Evolutionary conservation across 192 early-diverging fungal species (phyloP).

Genomic region (Gamsiella multidivaricata): DNA sequence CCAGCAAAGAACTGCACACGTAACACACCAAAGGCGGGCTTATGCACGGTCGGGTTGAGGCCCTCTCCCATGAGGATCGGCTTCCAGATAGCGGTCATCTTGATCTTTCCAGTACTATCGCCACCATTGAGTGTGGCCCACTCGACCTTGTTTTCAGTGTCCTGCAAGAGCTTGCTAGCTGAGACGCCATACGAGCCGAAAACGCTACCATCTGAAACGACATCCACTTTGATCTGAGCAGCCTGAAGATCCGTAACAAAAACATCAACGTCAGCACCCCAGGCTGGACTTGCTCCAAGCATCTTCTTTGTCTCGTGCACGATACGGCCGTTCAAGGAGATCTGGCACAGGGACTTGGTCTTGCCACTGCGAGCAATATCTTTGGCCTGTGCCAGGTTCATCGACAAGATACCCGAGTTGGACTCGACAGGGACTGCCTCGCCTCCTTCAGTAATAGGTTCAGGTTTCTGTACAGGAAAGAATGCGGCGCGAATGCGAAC

Average conservation of each 20-base stretch:
- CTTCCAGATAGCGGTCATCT: slow-evolving; percentile 69
- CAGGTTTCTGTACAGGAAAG: slow-evolving; percentile 23
- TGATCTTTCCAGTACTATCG: slow-evolving; percentile 52
- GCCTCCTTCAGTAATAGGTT: slow-evolving; percentile 18
- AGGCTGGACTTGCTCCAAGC: slow-evolving; percentile 83
- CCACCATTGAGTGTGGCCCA: slow-evolving; percentile 54
- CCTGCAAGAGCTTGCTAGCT: slow-evolving; percentile 26
- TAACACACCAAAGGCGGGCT: slow-evolving; percentile 80
- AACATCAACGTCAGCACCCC: slow-evolving; percentile 74
- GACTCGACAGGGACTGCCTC: slow-evolving; percentile 54
- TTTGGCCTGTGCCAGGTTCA: slow-evolving; percentile 74
- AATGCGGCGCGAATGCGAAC: slow-evolving; percentile 44
- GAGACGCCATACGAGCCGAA: slow-evolving; percentile 41
- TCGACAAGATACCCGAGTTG: slow-evolving; percentile 70
- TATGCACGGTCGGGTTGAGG: slow-evolving; percentile 57
- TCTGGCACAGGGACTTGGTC: slow-evolving; percentile 62
- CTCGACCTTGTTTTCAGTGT: slow-evolving; percentile 55
- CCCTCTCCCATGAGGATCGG: slow-evolving; percentile 80
- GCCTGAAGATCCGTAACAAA: slow-evolving; percentile 77
- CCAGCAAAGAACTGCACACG: slow-evolving; percentile 81
- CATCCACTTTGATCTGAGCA: slow-evolving; percentile 67
- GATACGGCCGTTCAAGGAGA: slow-evolving; percentile 62
- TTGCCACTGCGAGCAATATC: slow-evolving; percentile 61
- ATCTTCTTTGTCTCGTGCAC: slow-evolving; percentile 70
- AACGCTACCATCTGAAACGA: slow-evolving; percentile 63